Evolutionary conservation across 2,329 filamentous ascomycete genomes (phyloP).

Genomic region (Arthroderma sp.): DNA sequence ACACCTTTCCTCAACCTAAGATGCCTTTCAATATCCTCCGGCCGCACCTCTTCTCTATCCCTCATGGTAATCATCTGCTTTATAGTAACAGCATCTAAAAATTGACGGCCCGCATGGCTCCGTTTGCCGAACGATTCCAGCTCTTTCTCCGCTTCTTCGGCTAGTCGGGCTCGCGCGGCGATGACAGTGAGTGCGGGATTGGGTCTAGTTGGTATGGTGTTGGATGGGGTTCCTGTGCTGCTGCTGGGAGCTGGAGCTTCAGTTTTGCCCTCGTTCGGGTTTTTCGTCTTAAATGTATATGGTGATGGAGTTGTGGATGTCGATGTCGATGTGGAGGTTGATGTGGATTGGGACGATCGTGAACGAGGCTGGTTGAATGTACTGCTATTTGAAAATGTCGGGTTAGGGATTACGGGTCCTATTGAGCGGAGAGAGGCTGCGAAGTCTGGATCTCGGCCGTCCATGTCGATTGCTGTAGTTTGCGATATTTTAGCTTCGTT

Average conservation of each 20-base stretch:
- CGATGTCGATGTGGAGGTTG: slow-evolving; percentile 15
- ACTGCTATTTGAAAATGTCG: slow-evolving; percentile 43
- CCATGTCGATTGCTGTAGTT: slow-evolving; percentile 41
- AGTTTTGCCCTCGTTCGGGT: slow-evolving; percentile 15
- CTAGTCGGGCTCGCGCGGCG: slow-evolving; percentile 37
- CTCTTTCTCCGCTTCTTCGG: slow-evolving; percentile 42
- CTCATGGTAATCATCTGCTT: slow-evolving; percentile 36
- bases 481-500: not conserved
- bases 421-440: slow-evolving; percentile 65
- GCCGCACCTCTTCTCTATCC: slow-evolving; percentile 27
- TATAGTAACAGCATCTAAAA: slow-evolving; percentile 38
- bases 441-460: slow-evolving; percentile 51
- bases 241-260: slow-evolving; percentile 24
- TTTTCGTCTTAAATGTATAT: slow-evolving; percentile 7
- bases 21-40: slow-evolving; percentile 30
- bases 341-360: slow-evolving; percentile 1
- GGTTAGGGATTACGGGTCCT: slow-evolving; percentile 45
- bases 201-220: slow-evolving; percentile 14
- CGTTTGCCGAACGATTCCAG: slow-evolving; percentile 35
- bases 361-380: slow-evolving; percentile 24
- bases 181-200: slow-evolving; percentile 46
- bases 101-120: slow-evolving; percentile 29
- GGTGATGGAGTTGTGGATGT: slow-evolving; percentile 14
- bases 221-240: slow-evolving; percentile 5
- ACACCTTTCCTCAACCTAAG: slow-evolving; percentile 33